phyloP scores from a whole-genome alignment of 352 stramenopile genomes.

The Globisporangium cystogenes region DNA sequence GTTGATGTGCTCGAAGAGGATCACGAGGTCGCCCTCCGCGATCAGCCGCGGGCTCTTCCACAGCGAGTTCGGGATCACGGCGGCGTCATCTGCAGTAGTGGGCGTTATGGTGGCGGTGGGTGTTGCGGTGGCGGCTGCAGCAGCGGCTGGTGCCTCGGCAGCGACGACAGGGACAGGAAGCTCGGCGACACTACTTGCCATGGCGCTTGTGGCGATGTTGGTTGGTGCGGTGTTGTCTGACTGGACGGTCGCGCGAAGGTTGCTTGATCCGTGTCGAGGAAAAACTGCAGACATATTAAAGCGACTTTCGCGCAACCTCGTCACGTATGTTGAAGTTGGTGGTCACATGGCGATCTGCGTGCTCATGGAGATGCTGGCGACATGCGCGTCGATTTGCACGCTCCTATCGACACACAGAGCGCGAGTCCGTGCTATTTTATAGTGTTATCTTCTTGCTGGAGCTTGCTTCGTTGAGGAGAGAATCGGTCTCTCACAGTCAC shows the following conservation, averaged over 20 bases:
- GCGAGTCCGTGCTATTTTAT: background rate
- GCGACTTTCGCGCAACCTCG: background rate
- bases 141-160: background rate
- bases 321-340: background rate
- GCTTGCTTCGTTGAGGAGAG: background rate
- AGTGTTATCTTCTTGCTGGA: background rate
- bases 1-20: constrained; percentile 96
- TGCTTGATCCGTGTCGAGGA: background rate
- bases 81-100: background rate
- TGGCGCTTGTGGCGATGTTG: background rate
- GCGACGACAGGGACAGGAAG: too few relatives aligned
- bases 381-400: too few relatives aligned
- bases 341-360: too few relatives aligned
- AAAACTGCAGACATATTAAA: too few relatives aligned
- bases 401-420: too few relatives aligned
- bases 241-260: background rate
- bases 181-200: too few relatives aligned
- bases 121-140: background rate
- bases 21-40: constrained; percentile 89
- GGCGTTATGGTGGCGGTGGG: background rate
- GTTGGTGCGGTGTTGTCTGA: background rate
- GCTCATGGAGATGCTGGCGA: too few relatives aligned
- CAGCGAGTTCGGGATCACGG: constrained; percentile 56
- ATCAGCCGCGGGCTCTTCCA: constrained; percentile 56
- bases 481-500: background rate